Evolutionary conservation across 305 asterid species (phyloP).

Genomic region (Withania somnifera): DNA sequence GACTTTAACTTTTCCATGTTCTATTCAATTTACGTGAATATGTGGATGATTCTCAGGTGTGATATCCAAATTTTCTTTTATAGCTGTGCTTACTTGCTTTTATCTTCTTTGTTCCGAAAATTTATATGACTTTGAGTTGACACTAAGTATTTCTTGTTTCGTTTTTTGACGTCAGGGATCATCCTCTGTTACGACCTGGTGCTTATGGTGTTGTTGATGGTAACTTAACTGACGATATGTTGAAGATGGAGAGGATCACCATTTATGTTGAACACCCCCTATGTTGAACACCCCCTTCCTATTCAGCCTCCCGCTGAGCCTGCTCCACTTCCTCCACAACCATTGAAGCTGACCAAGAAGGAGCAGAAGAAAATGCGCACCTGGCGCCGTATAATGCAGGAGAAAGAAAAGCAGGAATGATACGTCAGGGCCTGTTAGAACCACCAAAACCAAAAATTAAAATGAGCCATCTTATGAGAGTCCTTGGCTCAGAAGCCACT

Average conservation of each 20-base stretch:
- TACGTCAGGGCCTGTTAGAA: slow-evolving; percentile 72
- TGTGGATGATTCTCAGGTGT: background rate
- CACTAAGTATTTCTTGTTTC: background rate
- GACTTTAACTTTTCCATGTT: background rate
- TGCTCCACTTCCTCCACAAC: slow-evolving; percentile 95
- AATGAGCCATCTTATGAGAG: slow-evolving; percentile 95
- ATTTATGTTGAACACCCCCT: slow-evolving; percentile 83
- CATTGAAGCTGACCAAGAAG: slow-evolving; percentile 76
- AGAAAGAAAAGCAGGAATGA: slow-evolving; percentile 92
- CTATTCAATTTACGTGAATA: background rate
- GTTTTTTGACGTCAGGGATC: slow-evolving; percentile 47
- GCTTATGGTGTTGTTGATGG: slow-evolving; percentile 46
- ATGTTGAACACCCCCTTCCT: slow-evolving; percentile 85
- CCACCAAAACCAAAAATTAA: slow-evolving; percentile 90
- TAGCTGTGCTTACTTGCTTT: background rate
- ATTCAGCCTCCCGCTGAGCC: slow-evolving; percentile 90
- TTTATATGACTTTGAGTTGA: background rate
- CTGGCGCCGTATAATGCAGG: slow-evolving; percentile 65
- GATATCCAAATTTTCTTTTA: background rate
- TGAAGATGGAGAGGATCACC: slow-evolving; percentile 67
- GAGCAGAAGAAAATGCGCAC: slow-evolving; percentile 97
- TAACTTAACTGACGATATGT: slow-evolving; percentile 24
- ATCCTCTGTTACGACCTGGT: slow-evolving; percentile 51
- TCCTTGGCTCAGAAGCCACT: slow-evolving; percentile 95
- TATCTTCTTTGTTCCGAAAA: background rate